phyloP scores from a whole-genome alignment of 768 basidiomycete species.

The Gelatoporia subvermispora region DNA sequence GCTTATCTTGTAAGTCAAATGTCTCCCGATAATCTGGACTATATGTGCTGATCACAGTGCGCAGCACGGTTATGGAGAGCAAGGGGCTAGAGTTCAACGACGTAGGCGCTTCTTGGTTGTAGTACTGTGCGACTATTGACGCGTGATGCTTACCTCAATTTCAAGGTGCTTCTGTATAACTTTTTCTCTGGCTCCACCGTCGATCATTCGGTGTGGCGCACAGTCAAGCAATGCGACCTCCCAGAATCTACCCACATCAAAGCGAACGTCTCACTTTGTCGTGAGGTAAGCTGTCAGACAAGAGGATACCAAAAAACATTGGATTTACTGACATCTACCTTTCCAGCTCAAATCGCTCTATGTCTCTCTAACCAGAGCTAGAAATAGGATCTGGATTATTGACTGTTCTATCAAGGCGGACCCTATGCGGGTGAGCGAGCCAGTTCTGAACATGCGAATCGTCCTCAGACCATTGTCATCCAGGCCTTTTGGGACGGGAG shows the following conservation, averaged over 20 bases:
- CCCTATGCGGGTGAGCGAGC: conserved; percentile 54
- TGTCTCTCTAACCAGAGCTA: conserved; percentile 65
- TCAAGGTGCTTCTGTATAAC: conserved; percentile 66
- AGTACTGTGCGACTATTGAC: background rate
- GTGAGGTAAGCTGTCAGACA: conserved; percentile 39
- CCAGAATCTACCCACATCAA: conserved; percentile 45
- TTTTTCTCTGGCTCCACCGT: conserved; percentile 65
- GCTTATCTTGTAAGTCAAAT: conserved; percentile 45
- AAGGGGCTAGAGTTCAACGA: conserved; percentile 69
- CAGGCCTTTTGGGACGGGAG: too few relatives aligned
- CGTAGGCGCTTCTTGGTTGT: conserved; percentile 26
- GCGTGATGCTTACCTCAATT: background rate
- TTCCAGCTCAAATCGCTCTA: conserved; percentile 61
- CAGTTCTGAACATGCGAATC: too few relatives aligned
- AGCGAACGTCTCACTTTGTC: conserved; percentile 51
- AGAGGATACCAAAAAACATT: background rate
- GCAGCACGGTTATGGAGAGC: conserved; percentile 52
- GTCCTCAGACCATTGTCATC: too few relatives aligned
- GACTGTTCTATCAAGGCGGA: conserved; percentile 54
- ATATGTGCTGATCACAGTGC: background rate
- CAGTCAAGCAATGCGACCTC: conserved; percentile 38
- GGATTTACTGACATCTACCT: background rate
- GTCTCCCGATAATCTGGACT: too few relatives aligned
- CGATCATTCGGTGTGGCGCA: conserved; percentile 52
- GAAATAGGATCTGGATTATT: conserved; percentile 66